A percentile compares a stretch with the other conserved stretches of the same genome.
These are phyloP conservation scores for Candida loeiensis DNA, from an alignment of 805 yeast genomes.

Conservation along the genomic window DNA sequence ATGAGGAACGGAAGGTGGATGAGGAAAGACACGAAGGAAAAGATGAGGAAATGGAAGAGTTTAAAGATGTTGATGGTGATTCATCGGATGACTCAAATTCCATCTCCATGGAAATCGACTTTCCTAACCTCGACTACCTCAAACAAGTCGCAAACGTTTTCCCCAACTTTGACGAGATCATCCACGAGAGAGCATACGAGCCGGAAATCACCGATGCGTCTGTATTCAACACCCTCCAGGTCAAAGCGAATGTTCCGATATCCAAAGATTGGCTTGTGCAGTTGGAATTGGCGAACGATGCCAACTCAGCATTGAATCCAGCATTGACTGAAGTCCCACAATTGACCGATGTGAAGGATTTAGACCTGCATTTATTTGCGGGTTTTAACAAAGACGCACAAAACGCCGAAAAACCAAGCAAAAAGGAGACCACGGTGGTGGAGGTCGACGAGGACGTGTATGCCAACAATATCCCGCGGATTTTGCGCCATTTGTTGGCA, in stretches of 20 bases:
- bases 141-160: slow-evolving; percentile 30
- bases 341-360: slow-evolving; percentile 28
- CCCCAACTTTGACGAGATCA: slow-evolving; percentile 35
- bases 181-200: slow-evolving; percentile 66
- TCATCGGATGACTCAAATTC: background rate
- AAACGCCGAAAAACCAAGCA: slow-evolving; percentile 11
- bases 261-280: slow-evolving; percentile 66
- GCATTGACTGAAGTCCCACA: slow-evolving; percentile 13
- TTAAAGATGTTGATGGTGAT: background rate
- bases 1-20: background rate
- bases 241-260: slow-evolving; percentile 44
- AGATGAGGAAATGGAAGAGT: background rate
- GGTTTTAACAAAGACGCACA: slow-evolving; percentile 31
- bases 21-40: background rate
- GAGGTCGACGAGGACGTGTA: slow-evolving; percentile 8
- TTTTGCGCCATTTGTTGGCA: slow-evolving; percentile 19
- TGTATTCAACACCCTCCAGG: slow-evolving; percentile 33
- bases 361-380: slow-evolving; percentile 48
- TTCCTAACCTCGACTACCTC: slow-evolving; percentile 34
- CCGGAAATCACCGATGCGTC: slow-evolving; percentile 50
- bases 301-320: slow-evolving; percentile 41
- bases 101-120: too few relatives aligned
- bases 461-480: slow-evolving; percentile 13
- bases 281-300: slow-evolving; percentile 48
- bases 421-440: slow-evolving; percentile 12